A percentile compares a stretch with the other conserved stretches of the same genome.
Evolutionary conservation across 805 yeast species (phyloP).

Genomic region (Suhomyces sp.): DNA sequence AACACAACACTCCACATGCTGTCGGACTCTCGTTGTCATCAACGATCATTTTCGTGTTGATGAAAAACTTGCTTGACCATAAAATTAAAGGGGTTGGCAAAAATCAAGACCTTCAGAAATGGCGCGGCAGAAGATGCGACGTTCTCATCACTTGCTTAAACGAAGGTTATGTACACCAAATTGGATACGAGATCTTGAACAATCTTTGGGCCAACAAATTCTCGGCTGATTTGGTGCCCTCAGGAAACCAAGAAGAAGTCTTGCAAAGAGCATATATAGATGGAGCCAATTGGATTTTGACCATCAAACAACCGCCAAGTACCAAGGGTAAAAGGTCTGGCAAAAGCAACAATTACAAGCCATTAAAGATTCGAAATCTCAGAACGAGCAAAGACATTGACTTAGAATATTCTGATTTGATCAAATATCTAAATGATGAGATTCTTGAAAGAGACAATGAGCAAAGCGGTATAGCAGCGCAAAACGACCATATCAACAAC

Average conservation of each 20-base stretch:
- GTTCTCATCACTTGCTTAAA: constrained; percentile 74
- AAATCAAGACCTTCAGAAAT: constrained; percentile 9
- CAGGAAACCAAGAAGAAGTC: constrained; percentile 56
- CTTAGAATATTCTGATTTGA: constrained; percentile 65
- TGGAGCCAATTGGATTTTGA: constrained; percentile 73
- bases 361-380: constrained; percentile 68
- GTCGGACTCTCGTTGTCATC: constrained; percentile 85
- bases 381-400: constrained; percentile 64
- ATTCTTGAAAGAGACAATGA: constrained; percentile 24
- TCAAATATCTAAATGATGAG: constrained; percentile 28
- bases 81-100: constrained; percentile 8
- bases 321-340: constrained; percentile 27
- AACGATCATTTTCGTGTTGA: constrained; percentile 33
- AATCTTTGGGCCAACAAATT: constrained; percentile 76
- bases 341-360: constrained; percentile 57
- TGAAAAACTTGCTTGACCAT: constrained; percentile 27
- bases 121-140: constrained; percentile 59
- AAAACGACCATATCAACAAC: constrained; percentile 12
- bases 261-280: constrained; percentile 59
- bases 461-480: not conserved
- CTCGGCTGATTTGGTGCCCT: constrained; percentile 59
- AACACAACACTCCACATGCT: constrained; percentile 42
- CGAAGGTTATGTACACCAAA: constrained; percentile 50
- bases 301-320: constrained; percentile 67
- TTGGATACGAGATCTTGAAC: constrained; percentile 62